Percentiles rank a stretch among this genome's conserved stretches.
Conservation (phyloP, 257 asterid genomes). For the Henckelia pumila region DNA sequence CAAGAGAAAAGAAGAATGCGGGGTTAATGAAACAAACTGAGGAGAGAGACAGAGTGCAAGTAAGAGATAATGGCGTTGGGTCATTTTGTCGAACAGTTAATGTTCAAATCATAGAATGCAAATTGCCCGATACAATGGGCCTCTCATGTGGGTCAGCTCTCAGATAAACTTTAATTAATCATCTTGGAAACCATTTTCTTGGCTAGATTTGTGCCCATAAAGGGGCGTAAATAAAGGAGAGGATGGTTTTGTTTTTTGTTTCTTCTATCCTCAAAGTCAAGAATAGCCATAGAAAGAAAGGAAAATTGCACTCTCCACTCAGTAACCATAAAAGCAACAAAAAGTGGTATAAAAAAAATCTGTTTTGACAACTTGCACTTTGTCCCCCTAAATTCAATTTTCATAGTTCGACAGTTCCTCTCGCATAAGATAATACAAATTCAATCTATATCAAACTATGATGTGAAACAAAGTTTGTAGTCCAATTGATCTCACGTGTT, state of each 20-base stretch:
- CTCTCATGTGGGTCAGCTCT: slow-evolving; percentile 59
- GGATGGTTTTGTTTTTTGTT: slow-evolving; percentile 31
- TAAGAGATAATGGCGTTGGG: slow-evolving; percentile 42
- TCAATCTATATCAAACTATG: no score
- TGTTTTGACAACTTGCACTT: no score
- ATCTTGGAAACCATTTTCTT: slow-evolving; percentile 20
- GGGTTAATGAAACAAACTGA: slow-evolving; percentile 32
- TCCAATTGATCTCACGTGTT: no score
- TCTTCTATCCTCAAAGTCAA: slow-evolving; percentile 39
- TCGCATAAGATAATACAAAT: no score
- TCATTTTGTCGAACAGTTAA: slow-evolving; percentile 56
- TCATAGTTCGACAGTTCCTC: no score
- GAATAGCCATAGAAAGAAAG: slow-evolving; percentile 10
- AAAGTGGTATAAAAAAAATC: no score
- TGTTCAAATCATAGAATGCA: slow-evolving; percentile 52
- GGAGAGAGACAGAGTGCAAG: slow-evolving; percentile 38
- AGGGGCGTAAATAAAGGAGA: slow-evolving; percentile 40
- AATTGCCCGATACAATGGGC: slow-evolving; percentile 48
- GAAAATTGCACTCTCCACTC: slow-evolving; percentile 16
- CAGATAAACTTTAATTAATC: slow-evolving; percentile 24
- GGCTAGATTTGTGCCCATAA: slow-evolving; percentile 34
- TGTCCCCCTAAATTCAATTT: no score
- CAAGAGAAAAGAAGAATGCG: slow-evolving; percentile 36
- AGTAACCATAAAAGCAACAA: slow-evolving; percentile 14
- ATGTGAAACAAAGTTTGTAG: no score